Evolutionary conservation across 352 stramenopile species (phyloP).

Genomic region (Phytopythium chamaehyphon): DNA sequence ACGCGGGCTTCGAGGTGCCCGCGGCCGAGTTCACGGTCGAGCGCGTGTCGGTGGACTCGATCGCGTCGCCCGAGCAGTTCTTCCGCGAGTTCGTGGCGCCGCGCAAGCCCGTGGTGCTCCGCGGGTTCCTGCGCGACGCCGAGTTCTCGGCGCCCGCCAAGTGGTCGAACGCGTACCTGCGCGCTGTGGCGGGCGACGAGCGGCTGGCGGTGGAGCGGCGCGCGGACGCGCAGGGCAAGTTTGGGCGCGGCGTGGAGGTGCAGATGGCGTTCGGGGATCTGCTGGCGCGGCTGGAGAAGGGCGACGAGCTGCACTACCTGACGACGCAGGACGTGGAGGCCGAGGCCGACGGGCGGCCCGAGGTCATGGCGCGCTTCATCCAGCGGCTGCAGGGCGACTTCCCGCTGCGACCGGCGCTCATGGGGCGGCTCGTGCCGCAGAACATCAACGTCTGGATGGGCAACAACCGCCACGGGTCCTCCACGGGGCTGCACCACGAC

Average conservation of each 20-base stretch:
- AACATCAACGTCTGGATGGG: constrained; percentile 98
- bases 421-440: constrained; percentile 88
- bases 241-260: constrained; percentile 83
- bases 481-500: constrained; percentile 96
- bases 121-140: constrained; percentile 52
- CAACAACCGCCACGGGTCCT: constrained; percentile 75
- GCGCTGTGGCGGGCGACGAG: constrained; percentile 52
- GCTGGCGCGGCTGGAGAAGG: constrained; percentile 56
- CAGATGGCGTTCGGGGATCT: constrained; percentile 79
- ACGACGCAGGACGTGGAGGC: constrained; percentile 88
- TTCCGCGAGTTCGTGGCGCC: constrained; percentile 75
- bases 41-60: constrained; percentile 38
- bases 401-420: constrained; percentile 79
- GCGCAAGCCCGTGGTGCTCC: constrained; percentile 78
- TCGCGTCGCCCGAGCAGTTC: constrained; percentile 61
- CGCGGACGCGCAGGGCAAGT: constrained; percentile 57
- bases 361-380: constrained; percentile 86
- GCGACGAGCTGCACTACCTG: constrained; percentile 84
- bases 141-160: constrained; percentile 49
- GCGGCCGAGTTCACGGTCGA: constrained; percentile 41
- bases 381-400: constrained; percentile 70
- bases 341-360: constrained; percentile 68
- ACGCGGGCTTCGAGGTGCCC: constrained; percentile 52
- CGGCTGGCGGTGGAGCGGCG: constrained; percentile 80
- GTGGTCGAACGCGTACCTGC: constrained; percentile 78